A percentile compares a stretch with the other conserved stretches of the same genome.
These are phyloP conservation scores for Echinosophora koreensis DNA, from an alignment of 306 rosid species.

Conservation along the genomic window DNA sequence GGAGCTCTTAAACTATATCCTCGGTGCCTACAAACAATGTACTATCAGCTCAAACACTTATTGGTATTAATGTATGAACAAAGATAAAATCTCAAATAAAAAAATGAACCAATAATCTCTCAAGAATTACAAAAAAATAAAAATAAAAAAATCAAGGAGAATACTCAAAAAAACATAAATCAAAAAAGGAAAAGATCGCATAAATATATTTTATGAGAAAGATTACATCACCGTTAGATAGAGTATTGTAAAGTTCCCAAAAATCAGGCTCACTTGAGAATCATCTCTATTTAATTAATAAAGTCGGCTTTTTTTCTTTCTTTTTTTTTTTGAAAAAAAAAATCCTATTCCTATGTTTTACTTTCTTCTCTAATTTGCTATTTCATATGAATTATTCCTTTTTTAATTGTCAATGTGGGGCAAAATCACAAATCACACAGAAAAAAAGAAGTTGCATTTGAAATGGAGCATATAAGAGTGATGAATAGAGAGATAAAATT, in stretches of 20 bases:
- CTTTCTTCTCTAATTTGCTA: background rate
- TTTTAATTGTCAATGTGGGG: no score
- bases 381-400: background rate
- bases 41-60: conserved; percentile 12
- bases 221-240: background rate
- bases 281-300: background rate
- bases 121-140: background rate
- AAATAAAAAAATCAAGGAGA: background rate
- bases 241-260: background rate
- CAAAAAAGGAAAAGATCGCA: background rate
- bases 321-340: no score
- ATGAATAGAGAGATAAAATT: background rate
- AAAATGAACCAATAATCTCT: background rate
- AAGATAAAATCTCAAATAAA: background rate
- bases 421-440: background rate
- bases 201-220: background rate
- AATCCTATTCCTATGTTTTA: no score
- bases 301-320: background rate
- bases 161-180: background rate
- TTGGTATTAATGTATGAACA: conserved; percentile 17
- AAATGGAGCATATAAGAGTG: background rate
- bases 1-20: conserved; percentile 53
- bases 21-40: conserved; percentile 56
- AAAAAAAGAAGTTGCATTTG: background rate
- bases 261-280: background rate